Conservation (phyloP, 352 stramenopile species). For the Pythium periplocum region DNA sequence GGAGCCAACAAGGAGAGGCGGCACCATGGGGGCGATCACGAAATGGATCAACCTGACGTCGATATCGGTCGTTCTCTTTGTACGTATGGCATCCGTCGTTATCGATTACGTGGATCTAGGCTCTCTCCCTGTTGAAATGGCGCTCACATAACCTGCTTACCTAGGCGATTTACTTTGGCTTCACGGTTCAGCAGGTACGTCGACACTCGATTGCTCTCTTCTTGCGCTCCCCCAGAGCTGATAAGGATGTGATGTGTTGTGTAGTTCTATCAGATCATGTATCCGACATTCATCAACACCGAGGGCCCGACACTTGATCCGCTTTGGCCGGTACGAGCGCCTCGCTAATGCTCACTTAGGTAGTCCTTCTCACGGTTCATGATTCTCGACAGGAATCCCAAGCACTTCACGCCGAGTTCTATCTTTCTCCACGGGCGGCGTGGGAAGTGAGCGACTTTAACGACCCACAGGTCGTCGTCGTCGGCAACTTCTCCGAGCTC, state of each 20-base stretch:
- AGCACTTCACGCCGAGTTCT: conserved; percentile 48
- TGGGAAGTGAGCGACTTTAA: conserved; percentile 50
- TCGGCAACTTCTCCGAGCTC: conserved; percentile 48
- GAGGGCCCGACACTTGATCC: conserved; percentile 47
- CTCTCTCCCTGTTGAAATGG: conserved; percentile 1
- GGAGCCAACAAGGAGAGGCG: neutral
- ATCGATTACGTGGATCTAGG: neutral
- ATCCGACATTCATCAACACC: conserved; percentile 46
- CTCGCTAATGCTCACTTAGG: neutral
- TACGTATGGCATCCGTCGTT: conserved; percentile 16
- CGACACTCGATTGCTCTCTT: conserved; percentile 1
- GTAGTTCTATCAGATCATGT: conserved; percentile 72
- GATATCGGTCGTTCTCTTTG: conserved; percentile 51
- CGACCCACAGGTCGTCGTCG: conserved; percentile 24
- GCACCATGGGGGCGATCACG: conserved; percentile 23
- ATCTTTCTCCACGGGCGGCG: conserved; percentile 37
- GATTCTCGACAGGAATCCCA: conserved; percentile 33
- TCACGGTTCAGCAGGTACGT: conserved; percentile 42
- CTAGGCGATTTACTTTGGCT: conserved; percentile 54
- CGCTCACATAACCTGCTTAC: conserved; percentile 1
- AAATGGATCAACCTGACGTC: conserved; percentile 54
- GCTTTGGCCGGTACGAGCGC: conserved; percentile 40
- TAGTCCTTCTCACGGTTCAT: neutral
- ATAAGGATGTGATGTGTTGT: no score
- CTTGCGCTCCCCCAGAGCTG: neutral